Evolutionary conservation across 2,329 filamentous ascomycete genomes (phyloP), one percentile per base, ranked within the genome.

Genomic region (Trichoderma oligosporum): DNA sequence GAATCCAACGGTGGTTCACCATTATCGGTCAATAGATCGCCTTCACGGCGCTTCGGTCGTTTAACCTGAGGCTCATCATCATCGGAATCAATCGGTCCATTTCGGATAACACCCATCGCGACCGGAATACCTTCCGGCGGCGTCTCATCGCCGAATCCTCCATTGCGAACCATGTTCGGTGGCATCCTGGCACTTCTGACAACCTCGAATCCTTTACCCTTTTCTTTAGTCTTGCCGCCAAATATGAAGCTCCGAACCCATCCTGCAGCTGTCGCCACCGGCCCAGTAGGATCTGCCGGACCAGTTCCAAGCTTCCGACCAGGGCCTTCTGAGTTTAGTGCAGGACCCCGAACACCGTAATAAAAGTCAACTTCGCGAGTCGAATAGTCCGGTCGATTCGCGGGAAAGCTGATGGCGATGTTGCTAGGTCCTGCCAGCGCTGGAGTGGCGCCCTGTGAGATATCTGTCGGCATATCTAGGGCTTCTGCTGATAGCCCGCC

Each of bases 321-420:
- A 0, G 88, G 88, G 3, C 85, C 85, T 60, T 91, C 89, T 1
- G 91, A 88, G 64, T 87, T 92, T 11, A 97, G 76, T 1, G 93
- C 91, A 18, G 91, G 90, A 0, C 94, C 94, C 31, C 94, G 85
- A 16, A 96, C 88, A 8, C 91, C 89, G 66, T 99, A 97, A 73
- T 97, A 97, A 66, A 96, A 96, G 70, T 99, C 94, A 0, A 95
- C 91, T 71, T 99, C 94, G 56, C 94, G 87, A 1, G 93, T 94
- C 2, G 92, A 87, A 68, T 97, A 97, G 68, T 99, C 93, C 1
- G 88, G 86, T 45, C 84, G 80, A 20, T 83, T 85, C 1, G 78
- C 74, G 33, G 82, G 77, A 31, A 80, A 70, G 57, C 74, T 70
- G 27, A 71, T 60, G 18, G 66, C 64, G n/a, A 67, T 62, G 22